A percentile compares a stretch with the other conserved stretches of the same genome.
These are phyloP conservation scores for Coemansia sp. DNA, from an alignment of 192 early-diverging fungal species.

Conservation along the genomic window DNA sequence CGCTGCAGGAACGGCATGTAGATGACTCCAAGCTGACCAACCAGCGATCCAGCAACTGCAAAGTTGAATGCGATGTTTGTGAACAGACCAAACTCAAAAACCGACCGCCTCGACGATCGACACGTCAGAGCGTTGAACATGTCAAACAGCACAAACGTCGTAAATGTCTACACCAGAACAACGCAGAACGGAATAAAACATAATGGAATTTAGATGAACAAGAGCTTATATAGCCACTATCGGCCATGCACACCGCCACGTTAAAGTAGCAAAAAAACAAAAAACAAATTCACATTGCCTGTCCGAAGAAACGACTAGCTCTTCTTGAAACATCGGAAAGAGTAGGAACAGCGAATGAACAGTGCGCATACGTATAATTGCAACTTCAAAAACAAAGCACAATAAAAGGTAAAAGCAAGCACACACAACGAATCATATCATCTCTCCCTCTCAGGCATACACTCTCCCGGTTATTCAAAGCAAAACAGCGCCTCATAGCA, in stretches of 20 bases:
- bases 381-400: no score
- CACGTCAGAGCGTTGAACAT: slow-evolving; percentile 95
- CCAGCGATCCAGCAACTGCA: slow-evolving; percentile 74
- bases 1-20: slow-evolving; percentile 87
- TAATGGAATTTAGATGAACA: not conserved
- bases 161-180: slow-evolving; percentile 75
- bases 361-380: no score
- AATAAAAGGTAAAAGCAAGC: no score
- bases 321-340: not conserved
- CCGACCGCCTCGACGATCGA: slow-evolving; percentile 80
- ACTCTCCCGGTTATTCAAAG: no score
- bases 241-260: not conserved
- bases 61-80: slow-evolving; percentile 90
- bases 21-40: slow-evolving; percentile 87
- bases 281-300: not conserved
- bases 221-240: not conserved
- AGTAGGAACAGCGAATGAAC: not conserved
- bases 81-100: slow-evolving; percentile 78
- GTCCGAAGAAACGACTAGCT: no score
- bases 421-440: no score
- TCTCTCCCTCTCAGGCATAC: no score
- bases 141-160: slow-evolving; percentile 94
- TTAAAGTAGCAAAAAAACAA: not conserved
- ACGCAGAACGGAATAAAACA: no score
- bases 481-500: no score